These are phyloP conservation scores for Claviceps sp. DNA, from an alignment of 2,329 filamentous ascomycete genomes.

Conservation along the genomic window DNA sequence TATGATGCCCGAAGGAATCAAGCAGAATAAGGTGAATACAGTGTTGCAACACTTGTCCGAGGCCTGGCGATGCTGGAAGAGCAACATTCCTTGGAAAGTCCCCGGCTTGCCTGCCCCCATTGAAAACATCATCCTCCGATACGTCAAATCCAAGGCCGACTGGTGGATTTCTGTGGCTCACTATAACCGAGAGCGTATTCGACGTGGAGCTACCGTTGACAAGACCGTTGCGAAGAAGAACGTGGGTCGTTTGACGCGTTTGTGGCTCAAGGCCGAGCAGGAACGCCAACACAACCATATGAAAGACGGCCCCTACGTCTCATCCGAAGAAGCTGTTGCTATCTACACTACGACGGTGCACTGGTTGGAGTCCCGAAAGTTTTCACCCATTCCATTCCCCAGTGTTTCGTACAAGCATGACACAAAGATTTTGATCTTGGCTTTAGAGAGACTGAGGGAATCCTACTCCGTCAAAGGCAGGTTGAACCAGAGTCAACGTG, in stretches of 20 bases:
- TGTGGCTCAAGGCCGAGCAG: slow-evolving; percentile 97
- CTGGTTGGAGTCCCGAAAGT: slow-evolving; percentile 96
- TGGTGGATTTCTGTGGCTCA: slow-evolving; percentile 99
- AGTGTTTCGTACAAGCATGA: slow-evolving; percentile 99
- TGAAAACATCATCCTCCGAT: slow-evolving; percentile 95
- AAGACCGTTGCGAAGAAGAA: slow-evolving; percentile 99
- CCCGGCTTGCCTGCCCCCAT: slow-evolving; percentile 92
- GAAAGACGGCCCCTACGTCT: slow-evolving; percentile 97
- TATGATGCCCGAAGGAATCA: slow-evolving; percentile 99
- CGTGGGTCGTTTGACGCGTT: slow-evolving; percentile 77
- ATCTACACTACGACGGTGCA: slow-evolving; percentile 99
- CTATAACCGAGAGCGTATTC: slow-evolving; percentile 95
- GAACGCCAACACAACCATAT: slow-evolving; percentile 98
- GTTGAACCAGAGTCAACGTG: slow-evolving; percentile 92
- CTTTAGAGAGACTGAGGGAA: slow-evolving; percentile 82
- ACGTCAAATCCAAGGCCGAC: slow-evolving; percentile 97
- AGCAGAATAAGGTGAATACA: slow-evolving; percentile 98
- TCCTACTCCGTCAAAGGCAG: slow-evolving; percentile 96
- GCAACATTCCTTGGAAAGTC: slow-evolving; percentile 99
- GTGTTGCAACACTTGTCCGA: slow-evolving; percentile 94
- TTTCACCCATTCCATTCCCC: slow-evolving; percentile 95
- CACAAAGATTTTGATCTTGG: slow-evolving; percentile 94
- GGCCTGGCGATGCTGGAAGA: slow-evolving; percentile 99
- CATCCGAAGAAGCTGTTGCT: slow-evolving; percentile 93
- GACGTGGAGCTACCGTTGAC: slow-evolving; percentile 90